Evolutionary conservation across 352 stramenopile genomes (phyloP).

Genomic region (Globisporangium apiculatum): DNA sequence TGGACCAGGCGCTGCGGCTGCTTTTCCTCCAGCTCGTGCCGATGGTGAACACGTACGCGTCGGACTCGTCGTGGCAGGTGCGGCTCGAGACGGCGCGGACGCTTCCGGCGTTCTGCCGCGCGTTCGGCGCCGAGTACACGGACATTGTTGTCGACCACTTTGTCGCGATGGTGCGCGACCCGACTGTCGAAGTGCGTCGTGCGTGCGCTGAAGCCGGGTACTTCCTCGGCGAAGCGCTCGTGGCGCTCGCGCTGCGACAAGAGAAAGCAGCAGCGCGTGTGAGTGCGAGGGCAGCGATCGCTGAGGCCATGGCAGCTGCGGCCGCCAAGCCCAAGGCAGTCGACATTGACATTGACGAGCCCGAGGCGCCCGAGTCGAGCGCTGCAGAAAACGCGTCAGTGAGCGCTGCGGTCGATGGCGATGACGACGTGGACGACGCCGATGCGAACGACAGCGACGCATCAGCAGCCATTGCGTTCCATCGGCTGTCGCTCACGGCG

Average conservation of each 20-base stretch:
- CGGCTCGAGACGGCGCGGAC: conserved; percentile 69
- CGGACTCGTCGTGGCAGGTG: conserved; percentile 85
- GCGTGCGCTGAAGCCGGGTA: conserved; percentile 65
- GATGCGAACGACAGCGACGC: neutral
- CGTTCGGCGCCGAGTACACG: conserved; percentile 72
- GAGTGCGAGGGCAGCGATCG: too few species aligned
- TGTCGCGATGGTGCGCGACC: conserved; percentile 72
- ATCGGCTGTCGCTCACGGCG: conserved; percentile 13
- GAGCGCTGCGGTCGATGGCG: neutral
- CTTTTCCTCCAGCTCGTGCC: conserved; percentile 79
- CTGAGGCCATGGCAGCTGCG: neutral
- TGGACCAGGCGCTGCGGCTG: conserved; percentile 48
- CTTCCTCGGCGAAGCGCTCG: conserved; percentile 50
- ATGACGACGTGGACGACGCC: neutral
- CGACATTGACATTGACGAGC: conserved; percentile 1
- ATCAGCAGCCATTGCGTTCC: conserved; percentile 14
- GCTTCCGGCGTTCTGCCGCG: conserved; percentile 65
- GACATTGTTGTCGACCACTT: conserved; percentile 87
- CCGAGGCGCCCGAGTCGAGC: conserved; percentile 3
- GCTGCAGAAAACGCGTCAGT: neutral
- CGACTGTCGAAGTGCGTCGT: conserved; percentile 79
- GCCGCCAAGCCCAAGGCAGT: neutral
- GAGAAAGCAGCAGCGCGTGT: conserved; percentile 4
- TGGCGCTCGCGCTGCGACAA: conserved; percentile 34
- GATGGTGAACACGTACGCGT: conserved; percentile 86